phyloP scores from a whole-genome alignment of 2,329 filamentous ascomycete genomes.

The Aspergillus brunneoviolaceus region DNA sequence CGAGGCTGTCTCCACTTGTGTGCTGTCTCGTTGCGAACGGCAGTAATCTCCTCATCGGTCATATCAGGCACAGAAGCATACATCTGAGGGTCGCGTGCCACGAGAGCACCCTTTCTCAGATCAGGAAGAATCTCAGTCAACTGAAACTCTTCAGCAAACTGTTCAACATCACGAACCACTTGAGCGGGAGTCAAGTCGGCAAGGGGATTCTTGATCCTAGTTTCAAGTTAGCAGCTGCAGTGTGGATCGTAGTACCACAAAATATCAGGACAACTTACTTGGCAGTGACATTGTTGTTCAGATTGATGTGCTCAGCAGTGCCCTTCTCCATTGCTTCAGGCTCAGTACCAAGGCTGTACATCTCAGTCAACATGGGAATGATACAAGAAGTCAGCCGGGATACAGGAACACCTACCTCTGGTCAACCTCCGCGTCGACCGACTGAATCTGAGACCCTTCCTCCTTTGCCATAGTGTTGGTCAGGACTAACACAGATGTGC shows the following conservation, averaged over 20 bases:
- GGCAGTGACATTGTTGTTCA: conserved; percentile 31
- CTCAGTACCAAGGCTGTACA: conserved; percentile 12
- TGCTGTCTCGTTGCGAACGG: conserved; percentile 46
- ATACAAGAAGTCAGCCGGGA: not conserved
- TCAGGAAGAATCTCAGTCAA: conserved; percentile 43
- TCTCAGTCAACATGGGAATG: conserved; percentile 3
- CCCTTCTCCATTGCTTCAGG: conserved; percentile 22
- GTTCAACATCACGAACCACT: conserved; percentile 44
- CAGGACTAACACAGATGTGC: conserved; percentile 10
- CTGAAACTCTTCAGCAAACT: conserved; percentile 43
- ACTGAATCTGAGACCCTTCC: conserved; percentile 9
- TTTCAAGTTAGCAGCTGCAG: conserved; percentile 2
- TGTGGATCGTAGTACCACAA: not conserved
- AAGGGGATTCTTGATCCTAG: conserved; percentile 49
- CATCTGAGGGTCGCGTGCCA: conserved; percentile 50
- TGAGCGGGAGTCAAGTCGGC: conserved; percentile 40
- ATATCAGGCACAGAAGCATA: conserved; percentile 48
- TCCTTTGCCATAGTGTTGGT: conserved; percentile 13
- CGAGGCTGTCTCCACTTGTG: conserved; percentile 53
- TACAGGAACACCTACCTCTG: conserved; percentile 15
- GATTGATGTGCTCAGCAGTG: conserved; percentile 24
- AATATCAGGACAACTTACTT: conserved; percentile 22
- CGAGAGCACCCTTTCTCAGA: conserved; percentile 50
- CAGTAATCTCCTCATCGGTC: conserved; percentile 42
- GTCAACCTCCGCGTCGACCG: conserved; percentile 2